These are phyloP conservation scores for Pichia deserticola DNA, from an alignment of 805 yeast genomes.

Conservation along the genomic window DNA sequence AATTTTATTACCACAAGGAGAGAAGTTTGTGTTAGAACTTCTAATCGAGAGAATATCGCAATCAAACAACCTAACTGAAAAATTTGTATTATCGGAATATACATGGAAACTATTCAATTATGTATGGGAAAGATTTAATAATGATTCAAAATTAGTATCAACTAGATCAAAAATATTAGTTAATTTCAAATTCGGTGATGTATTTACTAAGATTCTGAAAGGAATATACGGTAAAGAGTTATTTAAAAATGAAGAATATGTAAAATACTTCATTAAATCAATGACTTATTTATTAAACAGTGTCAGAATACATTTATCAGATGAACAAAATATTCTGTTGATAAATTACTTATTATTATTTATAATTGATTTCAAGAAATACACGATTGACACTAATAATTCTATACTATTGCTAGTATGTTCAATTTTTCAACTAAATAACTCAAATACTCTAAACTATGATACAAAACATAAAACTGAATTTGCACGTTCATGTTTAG, in stretches of 20 bases:
- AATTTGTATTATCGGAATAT: conserved; percentile 35
- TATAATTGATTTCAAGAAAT: neutral
- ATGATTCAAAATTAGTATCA: conserved; percentile 16
- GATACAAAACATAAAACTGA: conserved; percentile 20
- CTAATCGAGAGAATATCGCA: conserved; percentile 56
- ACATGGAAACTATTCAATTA: conserved; percentile 47
- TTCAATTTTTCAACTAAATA: conserved; percentile 18
- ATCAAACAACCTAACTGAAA: conserved; percentile 22
- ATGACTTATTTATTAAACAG: conserved; percentile 14
- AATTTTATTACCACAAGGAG: conserved; percentile 48
- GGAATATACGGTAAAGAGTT: conserved; percentile 15
- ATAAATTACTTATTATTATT: conserved; percentile 12
- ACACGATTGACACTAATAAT: neutral
- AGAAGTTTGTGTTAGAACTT: conserved; percentile 49
- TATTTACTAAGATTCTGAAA: conserved; percentile 21
- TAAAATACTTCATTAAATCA: conserved; percentile 16
- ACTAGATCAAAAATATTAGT: conserved; percentile 36
- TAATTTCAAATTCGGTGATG: conserved; percentile 35
- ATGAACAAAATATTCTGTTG: conserved; percentile 22
- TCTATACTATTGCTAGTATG: conserved; percentile 6
- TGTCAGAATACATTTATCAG: conserved; percentile 13
- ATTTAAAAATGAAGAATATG: conserved; percentile 15
- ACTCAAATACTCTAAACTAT: conserved; percentile 18
- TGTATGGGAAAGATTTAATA: conserved; percentile 19
- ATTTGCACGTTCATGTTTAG: conserved; percentile 22